Evolutionary conservation across 257 asterid species (phyloP).

Genomic region (Primulina tabacum): DNA sequence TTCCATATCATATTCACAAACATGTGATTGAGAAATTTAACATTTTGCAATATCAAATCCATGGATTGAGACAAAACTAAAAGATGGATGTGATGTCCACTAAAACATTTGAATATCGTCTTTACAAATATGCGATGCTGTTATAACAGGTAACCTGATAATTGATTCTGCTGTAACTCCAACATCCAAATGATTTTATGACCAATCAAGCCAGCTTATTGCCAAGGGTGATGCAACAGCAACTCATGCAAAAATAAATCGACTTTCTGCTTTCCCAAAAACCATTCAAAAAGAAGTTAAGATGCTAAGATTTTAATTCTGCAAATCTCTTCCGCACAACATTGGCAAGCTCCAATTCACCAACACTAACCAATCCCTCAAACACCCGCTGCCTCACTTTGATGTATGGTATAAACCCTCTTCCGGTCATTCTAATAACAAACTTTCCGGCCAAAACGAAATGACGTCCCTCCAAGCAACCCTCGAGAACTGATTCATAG

Average conservation of each 20-base stretch:
- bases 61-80: no score
- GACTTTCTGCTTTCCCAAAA: background rate
- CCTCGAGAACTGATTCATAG: conserved; percentile 61
- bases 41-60: background rate
- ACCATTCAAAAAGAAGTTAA: background rate
- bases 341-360: conserved; percentile 60
- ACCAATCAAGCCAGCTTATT: background rate
- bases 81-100: background rate
- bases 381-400: conserved; percentile 50
- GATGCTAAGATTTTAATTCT: conserved; percentile 43
- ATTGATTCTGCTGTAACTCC: background rate
- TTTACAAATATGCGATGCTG: background rate
- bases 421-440: conserved; percentile 38
- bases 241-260: background rate
- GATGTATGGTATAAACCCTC: conserved; percentile 51
- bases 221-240: background rate
- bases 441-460: conserved; percentile 45
- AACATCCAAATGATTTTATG: background rate
- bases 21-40: background rate
- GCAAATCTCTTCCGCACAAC: conserved; percentile 62
- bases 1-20: background rate
- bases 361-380: conserved; percentile 58
- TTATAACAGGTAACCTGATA: background rate
- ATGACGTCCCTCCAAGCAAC: conserved; percentile 54
- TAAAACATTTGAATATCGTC: no score